These are phyloP conservation scores for Trifolium repens DNA, from an alignment of 306 rosid genomes.

Conservation along the genomic window DNA sequence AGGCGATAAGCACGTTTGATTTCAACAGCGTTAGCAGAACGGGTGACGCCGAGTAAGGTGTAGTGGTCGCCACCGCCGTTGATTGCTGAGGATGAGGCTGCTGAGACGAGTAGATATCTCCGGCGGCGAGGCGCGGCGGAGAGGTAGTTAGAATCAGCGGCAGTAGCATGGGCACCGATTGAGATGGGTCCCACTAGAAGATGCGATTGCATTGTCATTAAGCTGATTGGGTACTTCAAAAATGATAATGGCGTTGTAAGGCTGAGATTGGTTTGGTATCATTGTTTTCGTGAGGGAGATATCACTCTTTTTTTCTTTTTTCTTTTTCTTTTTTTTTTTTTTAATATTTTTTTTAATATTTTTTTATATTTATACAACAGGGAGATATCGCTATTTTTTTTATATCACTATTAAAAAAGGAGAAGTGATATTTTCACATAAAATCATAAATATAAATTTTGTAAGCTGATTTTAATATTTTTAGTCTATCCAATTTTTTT, in stretches of 20 bases:
- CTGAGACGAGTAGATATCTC: conserved; percentile 36
- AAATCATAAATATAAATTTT: too few relatives aligned
- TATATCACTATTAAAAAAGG: too few relatives aligned
- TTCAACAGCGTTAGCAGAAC: conserved; percentile 59
- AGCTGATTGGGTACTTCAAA: not conserved
- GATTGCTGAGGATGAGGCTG: conserved; percentile 48
- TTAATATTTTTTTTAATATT: too few relatives aligned
- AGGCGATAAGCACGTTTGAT: conserved; percentile 91
- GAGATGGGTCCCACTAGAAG: conserved; percentile 69
- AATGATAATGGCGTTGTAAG: not conserved
- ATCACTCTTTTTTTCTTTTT: too few relatives aligned
- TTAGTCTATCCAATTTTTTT: too few relatives aligned
- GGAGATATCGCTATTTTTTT: too few relatives aligned
- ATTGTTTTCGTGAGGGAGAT: too few relatives aligned
- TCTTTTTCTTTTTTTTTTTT: too few relatives aligned
- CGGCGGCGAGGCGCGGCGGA: conserved; percentile 43
- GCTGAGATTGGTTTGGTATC: not conserved
- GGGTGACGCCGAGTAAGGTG: conserved; percentile 66
- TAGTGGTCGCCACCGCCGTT: conserved; percentile 65
- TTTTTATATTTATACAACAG: too few relatives aligned
- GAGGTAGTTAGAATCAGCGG: conserved; percentile 41
- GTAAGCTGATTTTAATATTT: too few relatives aligned
- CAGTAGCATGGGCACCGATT: conserved; percentile 38
- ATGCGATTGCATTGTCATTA: conserved; percentile 60
- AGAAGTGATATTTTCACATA: too few relatives aligned